Conservation (phyloP, 805 yeast genomes). For the Candida methanosorbosa region DNA sequence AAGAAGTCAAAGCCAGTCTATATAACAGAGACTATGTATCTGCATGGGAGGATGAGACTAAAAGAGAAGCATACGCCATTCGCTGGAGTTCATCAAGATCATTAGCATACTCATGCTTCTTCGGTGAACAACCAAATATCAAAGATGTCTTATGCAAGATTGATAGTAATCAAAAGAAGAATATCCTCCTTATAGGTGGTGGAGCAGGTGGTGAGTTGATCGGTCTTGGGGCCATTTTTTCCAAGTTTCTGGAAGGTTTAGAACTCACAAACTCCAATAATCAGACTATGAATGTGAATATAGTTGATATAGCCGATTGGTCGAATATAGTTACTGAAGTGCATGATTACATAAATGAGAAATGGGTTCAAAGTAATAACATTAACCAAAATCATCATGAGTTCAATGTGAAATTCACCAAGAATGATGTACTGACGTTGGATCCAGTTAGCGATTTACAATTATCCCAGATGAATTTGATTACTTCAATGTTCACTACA, state of each 20-base stretch:
- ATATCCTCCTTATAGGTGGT: constrained; percentile 68
- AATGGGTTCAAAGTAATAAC: constrained; percentile 43
- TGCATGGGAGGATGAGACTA: constrained; percentile 58
- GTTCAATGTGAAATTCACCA: constrained; percentile 20
- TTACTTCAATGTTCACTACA: constrained; percentile 77
- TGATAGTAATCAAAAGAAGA: constrained; percentile 1
- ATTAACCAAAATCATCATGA: constrained; percentile 3
- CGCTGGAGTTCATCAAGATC: constrained; percentile 87
- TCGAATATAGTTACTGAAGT: constrained; percentile 38
- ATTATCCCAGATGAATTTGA: constrained; percentile 31
- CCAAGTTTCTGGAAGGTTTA: constrained; percentile 17
- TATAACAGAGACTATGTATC: constrained; percentile 60
- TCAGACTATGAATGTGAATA: constrained; percentile 27
- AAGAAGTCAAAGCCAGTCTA: constrained; percentile 59
- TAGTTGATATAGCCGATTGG: constrained; percentile 83
- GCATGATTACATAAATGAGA: constrained; percentile 31
- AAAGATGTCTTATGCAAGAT: constrained; percentile 21
- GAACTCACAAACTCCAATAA: constrained; percentile 1
- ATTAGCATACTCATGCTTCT: constrained; percentile 61
- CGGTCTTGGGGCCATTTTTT: constrained; percentile 52
- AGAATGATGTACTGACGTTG: constrained; percentile 28
- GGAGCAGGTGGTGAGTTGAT: constrained; percentile 85
- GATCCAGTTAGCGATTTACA: constrained; percentile 12
- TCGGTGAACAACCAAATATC: constrained; percentile 40
- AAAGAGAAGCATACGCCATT: constrained; percentile 68